phyloP scores from a whole-genome alignment of 2,329 filamentous ascomycete species.

The Alternaria postmessia region DNA sequence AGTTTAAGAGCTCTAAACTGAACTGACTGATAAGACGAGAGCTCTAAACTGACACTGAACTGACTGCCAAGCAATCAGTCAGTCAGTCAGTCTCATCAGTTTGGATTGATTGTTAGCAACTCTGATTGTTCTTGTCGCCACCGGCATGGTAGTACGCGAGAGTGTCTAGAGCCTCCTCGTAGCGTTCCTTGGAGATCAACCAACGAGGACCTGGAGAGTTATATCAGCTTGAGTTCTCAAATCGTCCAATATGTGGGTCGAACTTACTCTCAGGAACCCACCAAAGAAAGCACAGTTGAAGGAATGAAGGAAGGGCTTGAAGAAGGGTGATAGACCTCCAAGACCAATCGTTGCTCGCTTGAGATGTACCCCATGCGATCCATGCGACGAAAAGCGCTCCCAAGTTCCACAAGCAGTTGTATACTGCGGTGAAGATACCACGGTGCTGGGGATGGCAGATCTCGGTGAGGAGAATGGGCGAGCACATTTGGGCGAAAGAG shows the following conservation, averaged over 20 bases:
- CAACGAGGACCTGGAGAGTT: slow-evolving; percentile 54
- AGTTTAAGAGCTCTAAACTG: too few species aligned
- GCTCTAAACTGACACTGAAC: too few species aligned
- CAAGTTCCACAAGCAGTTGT: slow-evolving; percentile 73
- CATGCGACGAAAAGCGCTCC: slow-evolving; percentile 66
- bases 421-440: slow-evolving; percentile 69
- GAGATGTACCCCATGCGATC: slow-evolving; percentile 57
- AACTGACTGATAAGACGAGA: too few species aligned
- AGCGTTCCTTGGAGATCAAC: slow-evolving; percentile 69
- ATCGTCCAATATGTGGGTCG: background rate
- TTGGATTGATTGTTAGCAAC: too few species aligned
- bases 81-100: too few species aligned
- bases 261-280: slow-evolving; percentile 62
- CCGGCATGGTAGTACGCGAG: slow-evolving; percentile 71
- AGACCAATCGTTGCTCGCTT: slow-evolving; percentile 57
- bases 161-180: slow-evolving; percentile 68
- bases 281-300: slow-evolving; percentile 71
- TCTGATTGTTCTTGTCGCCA: too few species aligned
- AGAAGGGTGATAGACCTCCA: slow-evolving; percentile 62
- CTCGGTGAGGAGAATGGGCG: slow-evolving; percentile 70
- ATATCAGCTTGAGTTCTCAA: background rate
- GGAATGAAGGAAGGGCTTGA: slow-evolving; percentile 58
- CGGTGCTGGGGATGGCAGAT: slow-evolving; percentile 74
- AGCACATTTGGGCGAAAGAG: slow-evolving; percentile 69
- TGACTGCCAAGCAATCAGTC: too few species aligned